Evolutionary conservation across 2,329 filamentous ascomycete species (phyloP), one percentile per base, ranked within the genome.

Genomic region (Pochonia chlamydosporia): DNA sequence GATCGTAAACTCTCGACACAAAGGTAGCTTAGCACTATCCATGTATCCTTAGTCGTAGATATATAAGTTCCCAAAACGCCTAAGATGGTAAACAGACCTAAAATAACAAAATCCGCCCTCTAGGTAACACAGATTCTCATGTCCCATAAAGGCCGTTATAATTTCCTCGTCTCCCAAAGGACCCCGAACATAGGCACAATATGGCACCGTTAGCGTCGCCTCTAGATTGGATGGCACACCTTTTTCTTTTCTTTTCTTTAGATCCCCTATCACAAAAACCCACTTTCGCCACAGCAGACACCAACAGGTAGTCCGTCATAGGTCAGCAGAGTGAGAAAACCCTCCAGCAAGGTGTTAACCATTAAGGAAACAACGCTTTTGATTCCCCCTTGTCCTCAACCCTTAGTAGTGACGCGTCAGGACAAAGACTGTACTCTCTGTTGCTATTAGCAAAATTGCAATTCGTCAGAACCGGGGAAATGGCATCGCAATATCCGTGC

Each of bases 301-400:
- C 18, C 30, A 33, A n/a, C 30, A 33, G 13, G 9, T n/a, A 6
- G 30, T 33, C 16, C 30, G 13, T 14, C 14, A 33, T 11, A 33
- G 16, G 14, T n/a, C 30, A 33, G 14, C 14, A 14, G 11, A 20
- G 20, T 18, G 11, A 14, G 16, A 16, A 24, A 26, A 31, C 14
- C 16, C 24, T 18, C 44, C 39, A 47, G 44, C 39, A 28, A 42
- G 30, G 25, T 40, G 40, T 47, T 16, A 5, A 39, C 25, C 30
- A 31, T 8, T 23, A 3, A 31, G 26, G 36, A 31, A 14, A 39
- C 7, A 9, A 10, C 4, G 16, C 35, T 16, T 39, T n/a, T 23
- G 20, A 39, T n/a, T 23, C 8, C 13, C 35, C 35, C 35, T 20
- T 43, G 43, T 23, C 40, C 23, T 13, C 10, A n/a, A 26, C 30